Evolutionary conservation across 371 early-diverging fungal genomes (phyloP), one percentile per base, ranked within the genome.

Genomic region (Saksenaea vasiformis): DNA sequence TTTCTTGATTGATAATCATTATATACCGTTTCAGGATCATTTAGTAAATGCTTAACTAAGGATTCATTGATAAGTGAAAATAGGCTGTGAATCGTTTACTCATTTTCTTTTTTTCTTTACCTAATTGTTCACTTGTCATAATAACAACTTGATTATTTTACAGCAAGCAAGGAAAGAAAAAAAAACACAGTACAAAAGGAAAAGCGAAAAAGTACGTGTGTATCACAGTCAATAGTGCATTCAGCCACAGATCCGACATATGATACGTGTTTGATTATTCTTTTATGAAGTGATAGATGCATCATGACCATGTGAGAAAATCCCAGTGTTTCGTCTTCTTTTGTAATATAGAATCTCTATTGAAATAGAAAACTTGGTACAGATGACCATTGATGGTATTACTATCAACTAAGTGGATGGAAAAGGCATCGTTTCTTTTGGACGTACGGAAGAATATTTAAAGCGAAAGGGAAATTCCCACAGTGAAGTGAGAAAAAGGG

Each of bases 1-100:
- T 10, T 27, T 13, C 5, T 28, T 35, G 1, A 24, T 11, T 8
- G 17, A 11, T 11, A 58, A 13, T 53, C 22, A 22, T 56, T 38
- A 60, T 65, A 22, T 63, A 77, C 78, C 2, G 62, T 71, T 54
- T 70, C 70, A 13, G 77, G 69, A 27, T 68, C 74, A 54, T 74
- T 83, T 14, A 74, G 39, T 38, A 81, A 43, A 61, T 79, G 77
- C 54, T 79, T 79, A 8, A 56, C 76, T 73, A n/a, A n/a, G 57
- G 14, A 44, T 3, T 36, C 38, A 35, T 27, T 26, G 13, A 24
- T 31, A 34, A 43, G 7, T 28, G 2, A 1, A 41, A 53, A 26
- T 28, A 60, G 41, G 44, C 15, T 9, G 0, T 9, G 17, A 36
- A 5, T n/a, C 35, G 17, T 58, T 17, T 15, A 55, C 13, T 22